Conservation (phyloP, 78 protist species). For the Guillardia theta region DNA sequence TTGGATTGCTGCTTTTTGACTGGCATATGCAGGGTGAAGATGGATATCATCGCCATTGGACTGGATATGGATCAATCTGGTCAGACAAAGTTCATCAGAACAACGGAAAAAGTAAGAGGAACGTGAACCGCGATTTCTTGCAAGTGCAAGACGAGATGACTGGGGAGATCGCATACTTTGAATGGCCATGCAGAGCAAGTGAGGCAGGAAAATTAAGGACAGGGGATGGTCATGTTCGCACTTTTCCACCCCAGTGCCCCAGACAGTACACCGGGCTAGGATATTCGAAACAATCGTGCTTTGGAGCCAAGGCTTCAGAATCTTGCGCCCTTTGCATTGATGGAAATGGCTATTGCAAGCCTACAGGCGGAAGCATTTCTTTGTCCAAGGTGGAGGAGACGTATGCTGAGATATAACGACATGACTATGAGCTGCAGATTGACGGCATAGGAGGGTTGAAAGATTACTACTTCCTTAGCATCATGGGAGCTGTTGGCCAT, state of each 20-base stretch:
- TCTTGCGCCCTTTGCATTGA: slow-evolving; percentile 3
- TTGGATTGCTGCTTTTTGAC: too few species aligned
- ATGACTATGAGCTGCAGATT: neutral
- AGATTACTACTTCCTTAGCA: neutral
- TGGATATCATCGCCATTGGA: neutral
- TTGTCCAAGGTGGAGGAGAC: too few species aligned
- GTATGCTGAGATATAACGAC: neutral
- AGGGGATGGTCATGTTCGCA: neutral
- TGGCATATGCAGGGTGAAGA: too few species aligned
- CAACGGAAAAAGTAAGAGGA: neutral
- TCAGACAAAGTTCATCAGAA: neutral
- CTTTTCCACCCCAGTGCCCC: slow-evolving; percentile 15
- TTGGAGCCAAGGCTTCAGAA: neutral
- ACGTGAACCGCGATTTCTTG: neutral
- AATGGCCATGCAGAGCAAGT: slow-evolving; percentile 37
- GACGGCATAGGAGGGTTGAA: neutral
- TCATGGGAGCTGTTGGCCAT: neutral
- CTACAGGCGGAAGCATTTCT: neutral
- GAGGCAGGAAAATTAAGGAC: too few species aligned
- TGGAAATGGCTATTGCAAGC: neutral
- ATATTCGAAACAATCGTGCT: neutral
- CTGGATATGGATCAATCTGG: neutral
- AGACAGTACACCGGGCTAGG: neutral
- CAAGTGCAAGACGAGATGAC: slow-evolving; percentile 7
- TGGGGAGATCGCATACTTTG: neutral